These are phyloP conservation scores for Chlamydomonas reinhardtii DNA, from an alignment of 163 green algal genomes.

Conservation along the genomic window DNA sequence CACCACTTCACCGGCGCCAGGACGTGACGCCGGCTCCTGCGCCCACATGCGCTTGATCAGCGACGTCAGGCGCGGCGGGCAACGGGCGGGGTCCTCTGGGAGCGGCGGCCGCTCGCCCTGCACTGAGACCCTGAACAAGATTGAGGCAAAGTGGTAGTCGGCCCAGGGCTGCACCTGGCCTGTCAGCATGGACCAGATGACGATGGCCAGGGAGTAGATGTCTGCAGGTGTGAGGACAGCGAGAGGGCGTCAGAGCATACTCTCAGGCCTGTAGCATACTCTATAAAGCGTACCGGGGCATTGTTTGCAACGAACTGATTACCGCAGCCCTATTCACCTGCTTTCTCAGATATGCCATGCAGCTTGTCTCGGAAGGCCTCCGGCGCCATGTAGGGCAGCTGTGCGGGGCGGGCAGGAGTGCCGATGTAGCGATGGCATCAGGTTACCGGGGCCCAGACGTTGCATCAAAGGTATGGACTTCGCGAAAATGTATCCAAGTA, in stretches of 20 bases:
- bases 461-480: no score
- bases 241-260: not conserved
- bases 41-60: not conserved
- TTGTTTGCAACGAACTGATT: no score
- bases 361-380: not conserved
- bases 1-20: not conserved
- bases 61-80: not conserved
- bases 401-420: not conserved
- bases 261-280: no score
- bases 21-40: not conserved
- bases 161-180: not conserved
- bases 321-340: not conserved
- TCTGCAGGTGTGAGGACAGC: not conserved
- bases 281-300: no score
- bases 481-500: no score
- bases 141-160: not conserved
- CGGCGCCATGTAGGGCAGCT: constrained; percentile 3
- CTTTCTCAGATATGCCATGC: not conserved
- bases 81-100: not conserved
- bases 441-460: no score
- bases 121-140: not conserved
- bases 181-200: not conserved
- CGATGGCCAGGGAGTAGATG: not conserved
- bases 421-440: no score
- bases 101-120: not conserved